phyloP scores from a whole-genome alignment of 139 green algal genomes.

The Coccomyxa sp. region DNA sequence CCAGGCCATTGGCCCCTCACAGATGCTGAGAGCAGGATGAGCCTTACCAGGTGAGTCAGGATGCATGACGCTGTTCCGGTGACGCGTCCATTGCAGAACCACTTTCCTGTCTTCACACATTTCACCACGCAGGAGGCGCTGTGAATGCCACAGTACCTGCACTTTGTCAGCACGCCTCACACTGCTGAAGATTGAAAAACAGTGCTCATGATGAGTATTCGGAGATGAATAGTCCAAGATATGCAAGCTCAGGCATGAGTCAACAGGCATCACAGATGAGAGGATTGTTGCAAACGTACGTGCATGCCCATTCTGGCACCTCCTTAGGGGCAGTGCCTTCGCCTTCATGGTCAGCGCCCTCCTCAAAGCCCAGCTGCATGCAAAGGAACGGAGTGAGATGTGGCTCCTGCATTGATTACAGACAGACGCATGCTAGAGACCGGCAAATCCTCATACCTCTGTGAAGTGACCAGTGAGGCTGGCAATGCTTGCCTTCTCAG shows the following conservation, averaged over 20 bases:
- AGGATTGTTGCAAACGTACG: background rate
- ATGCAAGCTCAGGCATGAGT: background rate
- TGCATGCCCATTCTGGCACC: slow-evolving; percentile 19
- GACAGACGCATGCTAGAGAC: background rate
- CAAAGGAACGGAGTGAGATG: background rate
- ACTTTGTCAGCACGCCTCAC: background rate
- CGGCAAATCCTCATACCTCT: slow-evolving; percentile 5
- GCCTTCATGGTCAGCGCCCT: slow-evolving; percentile 13
- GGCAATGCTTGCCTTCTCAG: slow-evolving; percentile 1
- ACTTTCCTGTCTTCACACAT: slow-evolving; percentile 85
- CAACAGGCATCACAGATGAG: background rate
- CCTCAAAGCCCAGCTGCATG: slow-evolving; percentile 59
- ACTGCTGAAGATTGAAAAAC: background rate
- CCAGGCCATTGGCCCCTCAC: too few relatives aligned
- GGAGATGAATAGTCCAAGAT: background rate
- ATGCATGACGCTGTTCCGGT: slow-evolving; percentile 76
- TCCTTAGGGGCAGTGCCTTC: background rate
- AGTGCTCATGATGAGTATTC: background rate
- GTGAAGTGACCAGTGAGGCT: slow-evolving; percentile 5
- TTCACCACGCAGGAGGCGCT: slow-evolving; percentile 87
- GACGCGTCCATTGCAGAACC: slow-evolving; percentile 92
- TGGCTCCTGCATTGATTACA: background rate
- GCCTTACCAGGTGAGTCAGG: slow-evolving; percentile 75
- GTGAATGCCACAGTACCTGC: slow-evolving; percentile 92
- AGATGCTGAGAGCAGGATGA: too few relatives aligned